Percentiles rank a stretch among this genome's conserved stretches.
Conservation (phyloP, 257 asterid species). For the Ilex aquifolium region DNA sequence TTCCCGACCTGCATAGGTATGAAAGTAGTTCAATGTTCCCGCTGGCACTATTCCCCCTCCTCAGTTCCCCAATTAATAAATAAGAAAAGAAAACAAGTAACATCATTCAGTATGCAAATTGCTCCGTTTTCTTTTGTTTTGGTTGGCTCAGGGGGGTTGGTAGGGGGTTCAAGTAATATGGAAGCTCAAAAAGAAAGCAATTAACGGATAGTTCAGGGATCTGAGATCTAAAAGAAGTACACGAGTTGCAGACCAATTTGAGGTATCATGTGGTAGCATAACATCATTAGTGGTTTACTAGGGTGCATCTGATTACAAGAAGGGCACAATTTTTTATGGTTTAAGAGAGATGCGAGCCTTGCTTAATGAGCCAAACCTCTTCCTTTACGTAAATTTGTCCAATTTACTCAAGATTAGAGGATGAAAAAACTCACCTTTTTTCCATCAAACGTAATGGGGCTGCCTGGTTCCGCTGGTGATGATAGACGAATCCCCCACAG, state of each 20-base stretch:
- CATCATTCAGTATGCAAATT: neutral
- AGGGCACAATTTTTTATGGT: neutral
- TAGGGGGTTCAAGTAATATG: slow-evolving; percentile 2
- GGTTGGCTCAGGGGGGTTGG: neutral
- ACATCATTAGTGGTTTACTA: no score
- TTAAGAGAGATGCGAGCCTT: neutral
- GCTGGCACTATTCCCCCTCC: slow-evolving; percentile 11
- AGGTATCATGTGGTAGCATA: no score
- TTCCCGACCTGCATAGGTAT: slow-evolving; percentile 68
- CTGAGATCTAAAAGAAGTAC: no score
- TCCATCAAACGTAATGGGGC: slow-evolving; percentile 60
- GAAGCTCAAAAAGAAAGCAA: no score
- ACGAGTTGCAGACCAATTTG: no score
- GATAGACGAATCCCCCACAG: slow-evolving; percentile 80
- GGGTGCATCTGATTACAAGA: no score
- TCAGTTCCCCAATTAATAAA: neutral
- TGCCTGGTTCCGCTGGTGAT: slow-evolving; percentile 70
- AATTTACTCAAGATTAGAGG: slow-evolving; percentile 11
- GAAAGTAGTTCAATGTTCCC: slow-evolving; percentile 2
- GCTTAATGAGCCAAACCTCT: neutral
- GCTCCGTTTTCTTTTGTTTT: neutral
- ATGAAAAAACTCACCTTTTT: slow-evolving; percentile 50
- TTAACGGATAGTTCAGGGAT: no score
- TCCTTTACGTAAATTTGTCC: neutral
- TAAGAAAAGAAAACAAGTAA: neutral